These are phyloP conservation scores for Candida hispaniensis DNA, from an alignment of 805 yeast genomes.

Conservation along the genomic window DNA sequence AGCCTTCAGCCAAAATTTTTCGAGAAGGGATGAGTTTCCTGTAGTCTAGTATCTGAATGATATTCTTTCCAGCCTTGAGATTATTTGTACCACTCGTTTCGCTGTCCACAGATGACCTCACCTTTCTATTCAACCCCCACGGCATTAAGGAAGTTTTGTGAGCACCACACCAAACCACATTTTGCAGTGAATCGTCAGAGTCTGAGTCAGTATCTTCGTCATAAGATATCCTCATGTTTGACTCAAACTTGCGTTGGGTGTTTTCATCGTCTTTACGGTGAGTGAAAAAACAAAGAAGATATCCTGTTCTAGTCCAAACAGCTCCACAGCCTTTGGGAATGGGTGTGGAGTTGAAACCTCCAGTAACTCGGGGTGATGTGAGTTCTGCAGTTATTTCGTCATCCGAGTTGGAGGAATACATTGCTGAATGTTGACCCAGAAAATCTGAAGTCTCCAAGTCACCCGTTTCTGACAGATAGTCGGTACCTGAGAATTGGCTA, in stretches of 20 bases:
- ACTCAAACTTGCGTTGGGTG: conserved; percentile 24
- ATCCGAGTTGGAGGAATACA: neutral
- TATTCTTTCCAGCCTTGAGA: conserved; percentile 28
- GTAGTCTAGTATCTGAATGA: conserved; percentile 57
- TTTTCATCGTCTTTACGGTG: conserved; percentile 33
- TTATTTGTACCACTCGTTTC: conserved; percentile 7
- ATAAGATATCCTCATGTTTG: conserved; percentile 6
- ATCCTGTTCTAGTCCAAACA: conserved; percentile 69
- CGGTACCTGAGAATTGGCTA: neutral
- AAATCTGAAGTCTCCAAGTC: neutral
- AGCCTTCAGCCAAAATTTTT: conserved; percentile 42
- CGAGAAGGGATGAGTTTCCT: conserved; percentile 64
- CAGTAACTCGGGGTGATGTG: conserved; percentile 18
- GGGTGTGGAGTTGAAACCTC: conserved; percentile 80
- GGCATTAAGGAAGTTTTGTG: conserved; percentile 8
- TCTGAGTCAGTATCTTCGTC: conserved; percentile 16
- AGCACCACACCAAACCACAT: conserved; percentile 6
- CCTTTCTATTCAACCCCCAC: conserved; percentile 4
- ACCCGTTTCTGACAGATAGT: neutral
- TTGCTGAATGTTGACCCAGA: neutral
- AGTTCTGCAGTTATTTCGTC: neutral
- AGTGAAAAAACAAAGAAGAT: conserved; percentile 70
- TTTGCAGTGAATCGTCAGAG: conserved; percentile 11
- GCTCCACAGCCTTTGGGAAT: conserved; percentile 93
- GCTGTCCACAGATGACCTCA: conserved; percentile 15